Evolutionary conservation across 2,329 filamentous ascomycete species (phyloP), one percentile per base, ranked within the genome.

Genomic region (Xylaria sp.): DNA sequence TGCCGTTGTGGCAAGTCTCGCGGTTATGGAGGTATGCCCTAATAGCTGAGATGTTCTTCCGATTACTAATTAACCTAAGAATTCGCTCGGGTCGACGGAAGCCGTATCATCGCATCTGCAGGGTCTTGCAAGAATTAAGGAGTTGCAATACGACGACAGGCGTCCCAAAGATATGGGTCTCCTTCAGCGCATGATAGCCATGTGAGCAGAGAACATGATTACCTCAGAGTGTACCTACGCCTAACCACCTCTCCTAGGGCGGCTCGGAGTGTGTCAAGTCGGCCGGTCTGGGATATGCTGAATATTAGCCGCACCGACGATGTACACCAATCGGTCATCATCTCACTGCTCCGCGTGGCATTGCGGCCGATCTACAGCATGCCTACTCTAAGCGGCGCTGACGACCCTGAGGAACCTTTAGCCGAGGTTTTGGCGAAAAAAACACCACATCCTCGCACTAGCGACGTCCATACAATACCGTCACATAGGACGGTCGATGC

Each of bases 291-390:
- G 71, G 79, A 78, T 67, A 79, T 81, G 67, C 75, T 81, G 19
- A 79, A 82, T 51, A 81, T 79, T 60, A 75, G 71, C 64, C 75
- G 76, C 51, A 78, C 75, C n/a, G 76, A 82, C 68, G 77, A 80
- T 32, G 78, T 82, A 48, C 82, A 82, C 66, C 82, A 83, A 75
- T 82, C 82, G 32, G 81, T 82, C 55, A 80, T 83, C 59, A 81
- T 83, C 71, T 82, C 81, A 42, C 73, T 84, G n/a, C 74, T 83
- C 4, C 81, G 82, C 66, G 80, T 82, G 14, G 82, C 82, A 19
- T 78, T 83, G 47, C 82, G 81, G 76, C 82, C 83, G 47, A 77
- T 77, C 34, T 77, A 78, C 48, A 76, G 75, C 69, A 69, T 78
- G 63, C 67, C 69, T 65, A 73, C 74, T 36, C 65, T 78, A 3